Evolutionary conservation across 805 yeast genomes (phyloP), one percentile per base, ranked within the genome.

Genomic region (Grigorovia yakushimaensis): DNA sequence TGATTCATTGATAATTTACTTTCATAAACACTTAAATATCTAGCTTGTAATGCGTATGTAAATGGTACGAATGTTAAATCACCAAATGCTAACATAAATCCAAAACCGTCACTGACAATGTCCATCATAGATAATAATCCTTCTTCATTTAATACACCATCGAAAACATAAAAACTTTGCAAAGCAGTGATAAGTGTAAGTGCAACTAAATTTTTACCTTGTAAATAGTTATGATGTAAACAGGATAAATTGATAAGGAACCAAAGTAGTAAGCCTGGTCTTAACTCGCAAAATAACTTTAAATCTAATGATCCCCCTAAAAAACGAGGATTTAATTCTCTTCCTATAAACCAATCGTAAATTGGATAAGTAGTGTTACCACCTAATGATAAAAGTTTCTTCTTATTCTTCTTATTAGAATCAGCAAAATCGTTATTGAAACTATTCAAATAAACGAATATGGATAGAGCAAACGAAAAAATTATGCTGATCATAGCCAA

Each of bases 331-430:
- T 93, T 93, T 60, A 93, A 72, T 67, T 91, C 98, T 50, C 98
- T 79, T 27, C 98, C 98, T 61, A 93, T 88, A 61, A 88, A 93
- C 97, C 96, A 89, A 60, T 93, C 96, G 61, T 85, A 91, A 9
- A 91, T 55, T 0, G 66, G 54, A 54, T 77, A 80, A 0, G 87
- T 85, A 0, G 95, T 73, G 67, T 91, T 91, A 2, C 98, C 98
- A 41, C 93, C 93, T 38, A 76, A 64, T 0, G 97, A 89, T 45
- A 93, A 71, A 38, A 93, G 78, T 53, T 85, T 72, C 57, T 86
- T 93, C 10, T 69, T 70, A 0, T 81, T 77, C 0, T 73, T 76
- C 33, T 27, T 27, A 15, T 27, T 27, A 15, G 9, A 10, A 15
- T 7, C 13, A 10, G 9, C 9, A 27, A 15, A 10, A 4, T 57